These are phyloP conservation scores for Capsicum pubescens DNA, from an alignment of 257 asterid genomes.

Conservation along the genomic window DNA sequence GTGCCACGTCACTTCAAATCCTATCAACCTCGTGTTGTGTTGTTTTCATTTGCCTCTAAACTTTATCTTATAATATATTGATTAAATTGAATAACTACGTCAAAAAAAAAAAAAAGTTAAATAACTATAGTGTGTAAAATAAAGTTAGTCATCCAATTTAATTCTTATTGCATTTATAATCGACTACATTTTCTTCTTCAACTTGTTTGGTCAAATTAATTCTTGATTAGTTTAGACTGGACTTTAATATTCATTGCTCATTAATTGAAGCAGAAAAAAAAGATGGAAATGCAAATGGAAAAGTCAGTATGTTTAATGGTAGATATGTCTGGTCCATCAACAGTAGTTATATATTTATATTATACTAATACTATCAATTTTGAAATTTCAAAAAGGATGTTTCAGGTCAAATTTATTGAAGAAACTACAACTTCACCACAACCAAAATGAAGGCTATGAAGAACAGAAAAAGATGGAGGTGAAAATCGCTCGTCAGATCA, in stretches of 20 bases:
- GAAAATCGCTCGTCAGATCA: too few relatives aligned
- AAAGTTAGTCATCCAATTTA: background rate
- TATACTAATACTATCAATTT: background rate
- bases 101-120: background rate
- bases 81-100: background rate
- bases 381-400: background rate
- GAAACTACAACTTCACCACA: too few relatives aligned
- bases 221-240: background rate
- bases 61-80: background rate
- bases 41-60: background rate
- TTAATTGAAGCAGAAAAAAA: background rate
- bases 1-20: background rate
- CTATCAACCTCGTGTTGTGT: background rate
- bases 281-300: background rate
- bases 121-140: background rate
- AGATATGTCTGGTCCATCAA: background rate
- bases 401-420: background rate
- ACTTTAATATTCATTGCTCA: background rate
- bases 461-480: too few relatives aligned
- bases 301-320: slow-evolving; percentile 1
- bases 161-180: background rate
- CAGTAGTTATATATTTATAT: background rate
- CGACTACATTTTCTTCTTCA: background rate
- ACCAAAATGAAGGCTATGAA: too few relatives aligned
- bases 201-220: background rate